Base-by-base conservation (phyloP, 1,284 basidiomycete genomes). In the Moesziomyces globuligerus region DNA sequence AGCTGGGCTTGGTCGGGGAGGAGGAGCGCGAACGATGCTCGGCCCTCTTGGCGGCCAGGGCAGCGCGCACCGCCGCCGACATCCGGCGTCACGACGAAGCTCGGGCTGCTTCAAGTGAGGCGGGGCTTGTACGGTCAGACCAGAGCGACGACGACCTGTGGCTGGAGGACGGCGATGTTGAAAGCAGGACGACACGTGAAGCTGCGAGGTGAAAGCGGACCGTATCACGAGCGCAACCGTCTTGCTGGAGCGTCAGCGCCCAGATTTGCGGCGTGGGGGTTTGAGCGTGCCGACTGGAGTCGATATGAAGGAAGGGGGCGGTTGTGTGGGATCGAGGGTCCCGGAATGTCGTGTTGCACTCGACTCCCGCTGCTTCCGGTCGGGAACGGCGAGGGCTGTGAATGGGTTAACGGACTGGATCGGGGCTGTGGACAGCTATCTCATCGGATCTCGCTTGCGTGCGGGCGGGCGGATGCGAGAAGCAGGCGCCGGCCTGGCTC, bases 31-130 rank as follows among this genome's bases (percentile, higher is more conserved):
- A 62, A 38, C 73, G 60, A 34, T 51, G 53, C 39, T 58, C 70
- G 36, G 71, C 71, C 46, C 71, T 29, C 55, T 65, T 64, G 7
- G 62, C 75, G 43, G 72, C 68, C 44, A 76, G 48, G 29, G 75
- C 75, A 60, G 75, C 75, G 25, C 66, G 65, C 29, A 77, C 66
- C 32, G 71, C 70, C 38, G 62, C 75, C 36, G 75, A 77, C 75
- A 77, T 77, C 39, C 62, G 56, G 44, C 41, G 62, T 54, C 48
- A 44, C 29, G 21, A 9, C 32, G n/a, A 38, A 21, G 39, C 46
- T 28, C 11, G 37, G 36, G 23, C 40, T 26, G 21, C 20, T n/a
- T 28, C 25, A 29, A 40, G 21, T 39, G 2, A 37, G 40, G 44
- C 21, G 21, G 39, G 37, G 34, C 15, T 18, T 11, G 36, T n/a